phyloP scores from a whole-genome alignment of 73 alveolate species.

The Urostyla sp. region DNA sequence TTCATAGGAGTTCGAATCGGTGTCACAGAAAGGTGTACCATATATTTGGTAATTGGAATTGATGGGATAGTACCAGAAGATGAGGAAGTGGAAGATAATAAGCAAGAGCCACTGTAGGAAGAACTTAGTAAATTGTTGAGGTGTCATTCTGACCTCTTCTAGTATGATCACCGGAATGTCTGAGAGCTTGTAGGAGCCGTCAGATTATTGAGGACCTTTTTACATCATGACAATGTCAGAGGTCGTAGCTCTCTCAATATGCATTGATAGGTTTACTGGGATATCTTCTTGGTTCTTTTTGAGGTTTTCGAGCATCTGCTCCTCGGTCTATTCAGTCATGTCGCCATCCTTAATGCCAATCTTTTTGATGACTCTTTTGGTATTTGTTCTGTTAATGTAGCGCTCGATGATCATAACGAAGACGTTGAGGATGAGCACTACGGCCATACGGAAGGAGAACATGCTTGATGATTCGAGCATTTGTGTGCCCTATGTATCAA shows the following conservation, averaged over 20 bases:
- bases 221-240: conserved; percentile 24
- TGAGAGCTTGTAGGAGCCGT: not conserved
- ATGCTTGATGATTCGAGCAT: conserved; percentile 28
- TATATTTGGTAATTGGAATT: conserved; percentile 27
- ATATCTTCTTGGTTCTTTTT: conserved; percentile 23
- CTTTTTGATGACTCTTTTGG: not conserved
- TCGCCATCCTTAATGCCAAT: not conserved
- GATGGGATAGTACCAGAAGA: conserved; percentile 51
- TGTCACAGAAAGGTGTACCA: conserved; percentile 45
- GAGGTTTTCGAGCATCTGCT: not conserved
- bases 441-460: conserved; percentile 41
- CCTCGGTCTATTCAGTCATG: not conserved
- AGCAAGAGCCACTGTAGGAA: conserved; percentile 27
- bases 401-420: conserved; percentile 44
- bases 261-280: conserved; percentile 16
- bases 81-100: conserved; percentile 20
- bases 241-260: not conserved
- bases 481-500: conserved; percentile 50
- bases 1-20: conserved; percentile 1
- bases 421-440: conserved; percentile 27
- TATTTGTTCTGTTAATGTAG: conserved; percentile 46
- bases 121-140: conserved; percentile 29
- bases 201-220: too few relatives aligned
- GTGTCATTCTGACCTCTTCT: conserved; percentile 43
- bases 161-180: not conserved